These are phyloP conservation scores for Xylariaceae sp. DNA, from an alignment of 2,329 filamentous ascomycete species.

Conservation along the genomic window DNA sequence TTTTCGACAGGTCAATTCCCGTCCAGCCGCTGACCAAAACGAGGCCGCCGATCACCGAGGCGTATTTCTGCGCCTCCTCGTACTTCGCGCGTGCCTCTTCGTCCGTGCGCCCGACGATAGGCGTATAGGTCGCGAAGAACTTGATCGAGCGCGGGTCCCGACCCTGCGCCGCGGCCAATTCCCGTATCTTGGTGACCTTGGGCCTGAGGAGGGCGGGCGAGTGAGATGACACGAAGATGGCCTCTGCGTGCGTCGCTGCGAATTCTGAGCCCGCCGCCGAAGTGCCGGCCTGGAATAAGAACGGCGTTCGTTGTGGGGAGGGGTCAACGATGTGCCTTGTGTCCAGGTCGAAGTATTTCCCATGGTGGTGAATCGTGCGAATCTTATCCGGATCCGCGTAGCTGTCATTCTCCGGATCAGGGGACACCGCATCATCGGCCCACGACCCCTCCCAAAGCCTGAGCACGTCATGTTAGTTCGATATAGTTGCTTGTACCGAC, in stretches of 20 bases:
- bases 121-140: constrained; percentile 55
- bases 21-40: constrained; percentile 62
- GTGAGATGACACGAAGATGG: constrained; percentile 61
- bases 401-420: constrained; percentile 55
- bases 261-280: constrained; percentile 60
- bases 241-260: constrained; percentile 61
- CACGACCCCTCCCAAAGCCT: constrained; percentile 60
- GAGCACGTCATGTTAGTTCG: neutral
- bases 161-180: constrained; percentile 52
- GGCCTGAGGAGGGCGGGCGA: constrained; percentile 51
- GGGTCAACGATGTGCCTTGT: constrained; percentile 54
- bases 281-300: constrained; percentile 62
- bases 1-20: constrained; percentile 60
- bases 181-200: constrained; percentile 56
- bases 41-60: constrained; percentile 55
- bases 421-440: constrained; percentile 59
- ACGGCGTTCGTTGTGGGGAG: constrained; percentile 59
- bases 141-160: constrained; percentile 61
- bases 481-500: neutral
- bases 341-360: constrained; percentile 55
- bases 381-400: constrained; percentile 63
- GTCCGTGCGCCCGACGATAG: constrained; percentile 52
- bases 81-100: constrained; percentile 58
- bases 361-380: constrained; percentile 61
- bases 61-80: constrained; percentile 54